Base-by-base conservation (phyloP, 495 filamentous ascomycete species). In the Aspergillus ellipticus region DNA sequence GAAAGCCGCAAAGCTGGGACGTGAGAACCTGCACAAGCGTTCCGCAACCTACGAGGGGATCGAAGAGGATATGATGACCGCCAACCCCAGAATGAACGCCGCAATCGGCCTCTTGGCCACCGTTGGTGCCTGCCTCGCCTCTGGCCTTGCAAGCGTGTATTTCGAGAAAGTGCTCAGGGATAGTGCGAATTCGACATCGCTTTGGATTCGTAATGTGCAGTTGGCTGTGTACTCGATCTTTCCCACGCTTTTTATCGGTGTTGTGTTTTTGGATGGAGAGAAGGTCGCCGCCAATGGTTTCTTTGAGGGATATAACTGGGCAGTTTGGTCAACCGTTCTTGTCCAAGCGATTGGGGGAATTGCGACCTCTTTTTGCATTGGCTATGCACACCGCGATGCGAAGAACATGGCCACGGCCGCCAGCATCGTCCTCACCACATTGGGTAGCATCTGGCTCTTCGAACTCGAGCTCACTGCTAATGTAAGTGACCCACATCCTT, bases 1-100 rank as follows among this genome's bases (percentile, higher is more conserved):
- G 71, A 78, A 70, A 55, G 71, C 72, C 37, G 66, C 66, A 33
- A 75, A 76, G 50, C 68, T 72, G 43, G 70, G 72, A 47, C 62
- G 71, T 20, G 62, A 69, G 8, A 75, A 73, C 47, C 50, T 92
- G 42, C 73, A 78, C 19, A 78, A 77, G 51, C 85, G 94, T n/a
- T 96, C 92, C n/a, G 92, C 91, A 5, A 95, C 91, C 0, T 96
- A 97, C 63, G 87, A 96, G 69, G 93, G 94, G 19, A 96, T 96
- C 50, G 79, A 90, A 58, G 87, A 94, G 56, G 93, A 96, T 63
- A 78, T 87, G 37, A 77, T 80, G 42, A 69, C 81, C 24, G 79
- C 78, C 16, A 74, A 81, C 21, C 88, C 86, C 8, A 71, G 78
- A 37, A 82, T 95, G 81, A 90, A 91, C 70, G 80, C 84, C 48